Conservation (phyloP, 345 rosid species). For the Populus pruinosa region DNA sequence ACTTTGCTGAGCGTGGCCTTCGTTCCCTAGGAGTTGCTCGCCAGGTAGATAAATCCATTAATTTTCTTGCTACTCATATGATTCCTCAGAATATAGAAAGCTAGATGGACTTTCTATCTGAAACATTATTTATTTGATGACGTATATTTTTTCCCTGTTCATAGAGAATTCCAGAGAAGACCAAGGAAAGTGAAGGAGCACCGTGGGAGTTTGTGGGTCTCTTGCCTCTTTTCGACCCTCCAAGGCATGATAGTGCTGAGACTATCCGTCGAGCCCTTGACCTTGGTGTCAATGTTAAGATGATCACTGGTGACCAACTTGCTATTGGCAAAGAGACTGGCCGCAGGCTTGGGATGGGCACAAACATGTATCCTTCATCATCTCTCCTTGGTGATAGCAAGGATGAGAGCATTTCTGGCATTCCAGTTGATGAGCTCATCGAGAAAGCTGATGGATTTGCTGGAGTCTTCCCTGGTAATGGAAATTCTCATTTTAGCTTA, state of each 20-base stretch:
- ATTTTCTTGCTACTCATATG: background rate
- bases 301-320: constrained; percentile 86
- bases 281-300: constrained; percentile 94
- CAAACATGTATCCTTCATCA: constrained; percentile 94
- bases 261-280: constrained; percentile 83
- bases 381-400: constrained; percentile 70
- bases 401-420: constrained; percentile 54
- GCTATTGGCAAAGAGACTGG: constrained; percentile 96
- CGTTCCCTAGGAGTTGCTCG: constrained; percentile 72
- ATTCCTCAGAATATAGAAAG: background rate
- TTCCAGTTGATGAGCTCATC: constrained; percentile 80
- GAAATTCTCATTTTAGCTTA: background rate
- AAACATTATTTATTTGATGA: background rate
- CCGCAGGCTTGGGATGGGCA: constrained; percentile 91
- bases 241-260: constrained; percentile 98
- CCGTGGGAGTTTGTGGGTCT: constrained; percentile 94
- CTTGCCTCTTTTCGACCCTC: constrained; percentile 90
- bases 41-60: constrained; percentile 46
- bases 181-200: constrained; percentile 62
- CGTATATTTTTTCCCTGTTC: background rate
- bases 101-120: background rate
- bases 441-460: constrained; percentile 96
- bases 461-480: constrained; percentile 90
- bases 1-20: constrained; percentile 79
- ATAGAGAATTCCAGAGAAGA: constrained; percentile 65